Evolutionary conservation across 176 grass and related monocot genomes (phyloP).

Genomic region (Bonia amplexicaulis): DNA sequence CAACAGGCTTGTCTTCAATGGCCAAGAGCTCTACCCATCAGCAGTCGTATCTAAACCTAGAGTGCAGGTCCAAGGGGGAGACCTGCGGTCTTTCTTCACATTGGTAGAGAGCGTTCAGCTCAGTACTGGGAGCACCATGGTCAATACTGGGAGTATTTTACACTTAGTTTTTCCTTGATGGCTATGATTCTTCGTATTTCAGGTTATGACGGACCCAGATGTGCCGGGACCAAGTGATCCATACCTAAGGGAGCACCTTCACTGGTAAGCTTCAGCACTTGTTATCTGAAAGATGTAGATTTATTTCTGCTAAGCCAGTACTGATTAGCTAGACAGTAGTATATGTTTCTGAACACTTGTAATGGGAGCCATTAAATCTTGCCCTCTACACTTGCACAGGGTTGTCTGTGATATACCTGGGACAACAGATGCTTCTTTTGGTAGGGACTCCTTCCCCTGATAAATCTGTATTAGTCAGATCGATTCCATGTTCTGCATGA

Average conservation of each 20-base stretch:
- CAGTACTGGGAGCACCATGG: neutral
- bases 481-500: constrained; percentile 7
- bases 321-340: neutral
- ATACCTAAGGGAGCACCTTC: constrained; percentile 82
- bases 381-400: constrained; percentile 48
- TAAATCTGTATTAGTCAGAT: neutral
- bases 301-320: constrained; percentile 8
- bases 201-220: constrained; percentile 98
- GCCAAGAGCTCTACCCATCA: constrained; percentile 83
- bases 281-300: neutral
- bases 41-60: constrained; percentile 53
- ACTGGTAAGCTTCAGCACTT: constrained; percentile 59
- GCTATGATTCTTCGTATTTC: constrained; percentile 13
- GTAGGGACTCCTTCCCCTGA: constrained; percentile 40
- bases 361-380: neutral
- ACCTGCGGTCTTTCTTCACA: constrained; percentile 84
- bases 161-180: neutral
- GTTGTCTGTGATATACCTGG: constrained; percentile 93
- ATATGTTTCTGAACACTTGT: constrained; percentile 6
- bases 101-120: constrained; percentile 48
- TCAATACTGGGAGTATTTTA: constrained; percentile 1
- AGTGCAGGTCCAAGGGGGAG: constrained; percentile 71
- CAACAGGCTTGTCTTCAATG: constrained; percentile 79
- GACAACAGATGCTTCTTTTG: constrained; percentile 84
- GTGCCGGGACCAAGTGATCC: constrained; percentile 95